Evolutionary conservation across 495 filamentous ascomycete species (phyloP), one percentile per base, ranked within the genome.

Genomic region (Cercophora scortea): DNA sequence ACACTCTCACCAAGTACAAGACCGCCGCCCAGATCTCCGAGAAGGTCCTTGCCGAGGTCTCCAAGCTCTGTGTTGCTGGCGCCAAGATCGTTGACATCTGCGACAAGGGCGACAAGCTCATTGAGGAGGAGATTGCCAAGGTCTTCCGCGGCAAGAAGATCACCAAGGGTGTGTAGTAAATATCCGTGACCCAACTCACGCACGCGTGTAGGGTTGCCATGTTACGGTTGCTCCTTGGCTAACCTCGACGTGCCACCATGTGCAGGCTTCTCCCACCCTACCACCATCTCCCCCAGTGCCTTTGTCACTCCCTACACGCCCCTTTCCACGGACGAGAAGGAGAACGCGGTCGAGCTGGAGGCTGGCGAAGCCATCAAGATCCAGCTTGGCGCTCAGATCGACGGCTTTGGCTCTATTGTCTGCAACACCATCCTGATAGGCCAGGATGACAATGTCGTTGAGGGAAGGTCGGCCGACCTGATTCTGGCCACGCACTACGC

Each of bases 61-160:
- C 77, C 41, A 77, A 89, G 82, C 81, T 82, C 73, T 93, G 89
- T 61, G 67, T 85, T 45, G 86, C 93, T 57, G 93, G 89, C 61
- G 85, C 82, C 70, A 96, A 93, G 74, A 89, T 97, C 53, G 78
- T 96, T 49, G 83, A 86, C 60, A 79, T 97, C 69, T 98, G 93
- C 77, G 84, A 96, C 76, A 82, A 89, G 71, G 93, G 93, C 64
- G 93, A 98, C 78, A 85, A 89, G 78, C 79, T 97, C 46, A 81
- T 98, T 55, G 90, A 91, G 25, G 93, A 95, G 62, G 93, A 97
- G 66, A 79, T 94, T 50, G 70, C 82, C 57, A 98, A 97, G 76
- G 92, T 98, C 59, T 97, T 93, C 79, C 92, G 95, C 71, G 91
- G 90, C 71, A 98, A 96, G 78, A 96, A 95, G 75, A 87, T 96